Evolutionary conservation across 306 rosid species (phyloP).

Genomic region (Acacia crassicarpa): DNA sequence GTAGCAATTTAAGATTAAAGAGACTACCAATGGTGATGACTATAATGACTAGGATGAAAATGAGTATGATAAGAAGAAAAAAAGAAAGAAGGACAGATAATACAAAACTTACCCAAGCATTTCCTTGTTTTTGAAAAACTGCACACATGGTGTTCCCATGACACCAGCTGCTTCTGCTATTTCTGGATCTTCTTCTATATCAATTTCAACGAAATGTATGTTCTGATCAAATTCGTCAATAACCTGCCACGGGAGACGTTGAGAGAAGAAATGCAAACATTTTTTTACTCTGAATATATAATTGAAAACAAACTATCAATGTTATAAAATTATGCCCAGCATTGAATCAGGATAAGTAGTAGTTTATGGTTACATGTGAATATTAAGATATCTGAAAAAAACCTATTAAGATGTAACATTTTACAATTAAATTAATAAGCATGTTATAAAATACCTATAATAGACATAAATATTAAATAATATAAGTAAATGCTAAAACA

Average conservation of each 20-base stretch:
- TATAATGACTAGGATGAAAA: background rate
- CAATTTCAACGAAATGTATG: constrained; percentile 95
- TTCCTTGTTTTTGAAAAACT: constrained; percentile 92
- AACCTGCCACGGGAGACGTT: constrained; percentile 55
- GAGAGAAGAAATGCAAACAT: constrained; percentile 2
- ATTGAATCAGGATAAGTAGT: background rate
- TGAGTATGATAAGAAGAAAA: background rate
- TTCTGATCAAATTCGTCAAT: constrained; percentile 83
- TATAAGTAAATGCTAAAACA: background rate
- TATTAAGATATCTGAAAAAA: background rate
- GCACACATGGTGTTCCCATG: constrained; percentile 99
- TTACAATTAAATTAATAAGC: background rate
- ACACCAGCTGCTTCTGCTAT: constrained; percentile 95
- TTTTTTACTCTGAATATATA: background rate
- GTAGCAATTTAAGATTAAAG: background rate
- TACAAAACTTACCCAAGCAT: constrained; percentile 62
- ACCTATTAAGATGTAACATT: background rate
- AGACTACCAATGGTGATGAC: background rate
- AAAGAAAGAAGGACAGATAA: constrained; percentile 10
- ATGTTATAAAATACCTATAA: background rate
- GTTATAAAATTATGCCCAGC: background rate
- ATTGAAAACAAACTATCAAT: background rate
- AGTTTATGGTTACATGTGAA: too few relatives aligned
- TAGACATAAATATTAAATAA: too few relatives aligned
- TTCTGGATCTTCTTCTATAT: constrained; percentile 96